Base-by-base conservation (phyloP, 345 rosid species). In the Gossypium stocksii region DNA sequence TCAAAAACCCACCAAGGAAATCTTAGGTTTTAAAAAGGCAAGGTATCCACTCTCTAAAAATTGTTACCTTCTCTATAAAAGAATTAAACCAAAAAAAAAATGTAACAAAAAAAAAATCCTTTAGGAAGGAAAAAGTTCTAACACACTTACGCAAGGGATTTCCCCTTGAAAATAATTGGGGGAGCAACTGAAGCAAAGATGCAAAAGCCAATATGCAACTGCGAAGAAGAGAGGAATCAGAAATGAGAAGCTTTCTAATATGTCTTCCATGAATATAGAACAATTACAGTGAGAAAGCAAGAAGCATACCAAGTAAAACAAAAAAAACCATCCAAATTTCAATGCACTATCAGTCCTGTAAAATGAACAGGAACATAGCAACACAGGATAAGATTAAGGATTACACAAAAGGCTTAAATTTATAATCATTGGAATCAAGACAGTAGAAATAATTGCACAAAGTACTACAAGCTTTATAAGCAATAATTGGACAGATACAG, bases 271-370 rank as follows among this genome's bases (percentile, higher is more conserved):
- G 62, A 52, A 74, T 25, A 41, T 71, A 11, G 64, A 72, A 56
- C 43, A 71, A 71, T 20, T 34, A 69, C 25, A 14, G 58, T 46
- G 34, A 69, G 51, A 44, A 69, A 45, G 45, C 41, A n/a, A 66
- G 57, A 53, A 77, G 62, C 88, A 83, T 86, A 96, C 99, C 89
- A 77, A 29, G 75, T 91, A 96, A 72, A 77, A 78, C 77, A 93
- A 11, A 89, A 93, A 91, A 83, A 96, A 93, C 82, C 96, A 82
- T 74, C 97, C 97, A 79, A 96, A 96, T 82, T 90, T 95, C 79
- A 95, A 82, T 67, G 98, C 99, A 83, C 98, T 93, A 77, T 95
- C 99, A 62, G 97, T 95, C 91, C 99, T 93, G 97, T 71, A 86
- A 76, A 65, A 75, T 74, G 48, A 74, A 79, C 41, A 65, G 25